phyloP scores from a whole-genome alignment of 2,329 filamentous ascomycete genomes.

The Exophiala mesophila region DNA sequence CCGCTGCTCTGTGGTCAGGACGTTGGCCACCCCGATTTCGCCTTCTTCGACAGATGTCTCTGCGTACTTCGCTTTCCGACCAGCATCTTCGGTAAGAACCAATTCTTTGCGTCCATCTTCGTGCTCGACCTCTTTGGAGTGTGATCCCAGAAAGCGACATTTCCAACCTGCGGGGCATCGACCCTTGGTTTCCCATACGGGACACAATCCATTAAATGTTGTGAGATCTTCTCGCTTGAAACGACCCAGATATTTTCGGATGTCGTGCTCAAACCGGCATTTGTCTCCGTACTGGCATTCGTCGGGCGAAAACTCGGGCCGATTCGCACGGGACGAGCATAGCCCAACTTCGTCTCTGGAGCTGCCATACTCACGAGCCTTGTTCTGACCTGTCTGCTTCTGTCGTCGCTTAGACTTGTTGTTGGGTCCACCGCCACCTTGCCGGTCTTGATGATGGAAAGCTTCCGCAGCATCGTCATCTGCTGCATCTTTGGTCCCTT shows the following conservation, averaged over 20 bases:
- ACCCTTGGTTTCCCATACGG: slow-evolving; percentile 71
- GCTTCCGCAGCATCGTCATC: slow-evolving; percentile 59
- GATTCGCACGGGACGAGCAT: slow-evolving; percentile 67
- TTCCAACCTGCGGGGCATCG: slow-evolving; percentile 85
- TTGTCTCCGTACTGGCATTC: slow-evolving; percentile 72
- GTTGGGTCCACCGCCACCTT: slow-evolving; percentile 33
- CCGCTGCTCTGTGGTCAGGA: slow-evolving; percentile 65
- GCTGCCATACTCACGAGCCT: slow-evolving; percentile 70
- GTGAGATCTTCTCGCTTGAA: slow-evolving; percentile 75
- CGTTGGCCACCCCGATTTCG: slow-evolving; percentile 67
- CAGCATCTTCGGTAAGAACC: slow-evolving; percentile 57
- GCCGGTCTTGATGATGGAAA: slow-evolving; percentile 42
- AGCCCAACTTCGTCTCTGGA: slow-evolving; percentile 73
- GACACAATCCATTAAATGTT: slow-evolving; percentile 73
- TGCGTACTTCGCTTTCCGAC: slow-evolving; percentile 23
- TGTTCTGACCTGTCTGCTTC: slow-evolving; percentile 73
- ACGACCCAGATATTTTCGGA: slow-evolving; percentile 77
- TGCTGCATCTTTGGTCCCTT: slow-evolving; percentile 33
- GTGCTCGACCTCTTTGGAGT: slow-evolving; percentile 72
- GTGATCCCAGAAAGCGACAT: slow-evolving; percentile 82
- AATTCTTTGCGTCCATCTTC: slow-evolving; percentile 81
- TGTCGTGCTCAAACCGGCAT: slow-evolving; percentile 77
- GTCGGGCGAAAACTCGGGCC: slow-evolving; percentile 72
- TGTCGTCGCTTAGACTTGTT: slow-evolving; percentile 49
- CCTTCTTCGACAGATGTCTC: slow-evolving; percentile 26